These are phyloP conservation scores for Cystobasidium ongulense DNA, from an alignment of 768 basidiomycete genomes.

Conservation along the genomic window DNA sequence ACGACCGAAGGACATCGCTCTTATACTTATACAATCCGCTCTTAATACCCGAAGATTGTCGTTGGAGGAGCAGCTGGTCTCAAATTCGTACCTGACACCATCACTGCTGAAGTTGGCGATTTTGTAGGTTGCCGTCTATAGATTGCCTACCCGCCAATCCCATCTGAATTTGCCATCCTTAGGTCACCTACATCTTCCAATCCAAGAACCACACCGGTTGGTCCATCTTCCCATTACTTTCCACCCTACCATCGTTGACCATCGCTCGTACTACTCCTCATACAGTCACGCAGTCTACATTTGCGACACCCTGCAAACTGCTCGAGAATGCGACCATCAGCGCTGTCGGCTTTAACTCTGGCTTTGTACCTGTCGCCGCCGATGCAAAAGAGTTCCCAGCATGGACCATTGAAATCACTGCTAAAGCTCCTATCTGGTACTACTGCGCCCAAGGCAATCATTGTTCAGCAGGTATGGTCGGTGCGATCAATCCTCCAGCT, in stretches of 20 bases:
- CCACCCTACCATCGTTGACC: neutral
- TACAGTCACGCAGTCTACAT: constrained; percentile 49
- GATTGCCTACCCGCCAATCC: neutral
- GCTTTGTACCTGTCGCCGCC: constrained; percentile 31
- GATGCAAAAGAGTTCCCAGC: constrained; percentile 31
- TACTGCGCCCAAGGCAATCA: constrained; percentile 35
- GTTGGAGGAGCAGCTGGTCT: constrained; percentile 31
- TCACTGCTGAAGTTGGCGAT: constrained; percentile 29
- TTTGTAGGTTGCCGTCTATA: neutral
- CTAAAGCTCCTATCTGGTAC: constrained; percentile 35
- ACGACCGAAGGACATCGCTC: neutral
- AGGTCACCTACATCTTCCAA: constrained; percentile 24
- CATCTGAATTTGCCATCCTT: neutral
- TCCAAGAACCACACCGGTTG: constrained; percentile 15
- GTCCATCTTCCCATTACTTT: neutral
- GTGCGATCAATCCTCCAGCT: constrained; percentile 34
- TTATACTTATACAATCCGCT: neutral
- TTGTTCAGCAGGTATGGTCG: constrained; percentile 37
- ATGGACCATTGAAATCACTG: constrained; percentile 33
- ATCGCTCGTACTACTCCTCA: neutral
- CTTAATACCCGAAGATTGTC: constrained; percentile 1
- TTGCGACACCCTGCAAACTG: constrained; percentile 48
- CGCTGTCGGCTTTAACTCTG: constrained; percentile 32
- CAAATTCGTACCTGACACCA: constrained; percentile 18
- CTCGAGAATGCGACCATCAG: constrained; percentile 42